phyloP scores from a whole-genome alignment of 2,329 filamentous ascomycete genomes.

The Calonectria multiphialidica region DNA sequence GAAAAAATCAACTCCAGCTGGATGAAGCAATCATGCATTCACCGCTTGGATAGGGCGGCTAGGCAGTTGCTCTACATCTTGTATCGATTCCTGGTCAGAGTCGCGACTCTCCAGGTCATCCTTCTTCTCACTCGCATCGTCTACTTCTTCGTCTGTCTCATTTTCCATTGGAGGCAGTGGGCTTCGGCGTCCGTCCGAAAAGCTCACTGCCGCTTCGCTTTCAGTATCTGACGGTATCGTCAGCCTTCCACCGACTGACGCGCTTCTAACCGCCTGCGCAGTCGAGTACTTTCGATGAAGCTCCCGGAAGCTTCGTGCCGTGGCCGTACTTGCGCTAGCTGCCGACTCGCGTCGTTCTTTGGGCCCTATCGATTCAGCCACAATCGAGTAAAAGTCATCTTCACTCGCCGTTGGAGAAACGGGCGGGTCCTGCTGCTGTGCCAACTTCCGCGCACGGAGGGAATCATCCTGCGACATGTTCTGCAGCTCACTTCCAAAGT shows the following conservation, averaged over 20 bases:
- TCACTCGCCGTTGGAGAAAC: slow-evolving; percentile 52
- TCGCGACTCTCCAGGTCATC: slow-evolving; percentile 44
- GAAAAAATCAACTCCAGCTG: slow-evolving; percentile 17
- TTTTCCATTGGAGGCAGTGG: slow-evolving; percentile 66
- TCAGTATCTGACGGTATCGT: slow-evolving; percentile 68
- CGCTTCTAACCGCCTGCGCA: slow-evolving; percentile 59
- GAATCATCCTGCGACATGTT: slow-evolving; percentile 81
- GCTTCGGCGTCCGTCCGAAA: slow-evolving; percentile 69
- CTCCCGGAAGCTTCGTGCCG: slow-evolving; percentile 74
- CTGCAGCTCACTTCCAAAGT: slow-evolving; percentile 93
- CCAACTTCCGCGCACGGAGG: slow-evolving; percentile 71
- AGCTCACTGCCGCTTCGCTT: slow-evolving; percentile 70
- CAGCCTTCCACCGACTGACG: slow-evolving; percentile 55
- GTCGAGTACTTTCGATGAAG: slow-evolving; percentile 71
- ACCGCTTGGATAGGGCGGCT: slow-evolving; percentile 48
- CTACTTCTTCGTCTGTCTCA: slow-evolving; percentile 48
- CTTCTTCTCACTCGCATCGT: slow-evolving; percentile 35
- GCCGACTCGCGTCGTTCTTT: slow-evolving; percentile 69
- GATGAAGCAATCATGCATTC: slow-evolving; percentile 45
- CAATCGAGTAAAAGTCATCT: slow-evolving; percentile 67
- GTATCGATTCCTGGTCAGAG: slow-evolving; percentile 44
- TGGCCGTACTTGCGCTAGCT: slow-evolving; percentile 75
- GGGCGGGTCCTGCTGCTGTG: slow-evolving; percentile 55
- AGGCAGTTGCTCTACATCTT: slow-evolving; percentile 45
- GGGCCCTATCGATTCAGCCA: slow-evolving; percentile 58